These are phyloP conservation scores for Fusarium verrucosum DNA, from an alignment of 2,329 filamentous ascomycete genomes.

Conservation along the genomic window DNA sequence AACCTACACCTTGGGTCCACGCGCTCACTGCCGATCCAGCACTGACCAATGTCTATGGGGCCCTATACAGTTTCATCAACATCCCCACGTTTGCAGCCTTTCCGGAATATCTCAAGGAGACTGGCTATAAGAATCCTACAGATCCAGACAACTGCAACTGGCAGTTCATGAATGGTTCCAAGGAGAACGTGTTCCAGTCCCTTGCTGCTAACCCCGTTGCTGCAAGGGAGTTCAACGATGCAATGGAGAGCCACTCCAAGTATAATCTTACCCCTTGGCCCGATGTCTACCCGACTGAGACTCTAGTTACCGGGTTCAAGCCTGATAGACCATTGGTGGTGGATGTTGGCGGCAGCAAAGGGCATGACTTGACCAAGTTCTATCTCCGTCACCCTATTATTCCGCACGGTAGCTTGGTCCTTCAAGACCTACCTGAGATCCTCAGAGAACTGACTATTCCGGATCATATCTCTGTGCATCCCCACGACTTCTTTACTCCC, in stretches of 20 bases:
- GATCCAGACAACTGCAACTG: constrained; percentile 47
- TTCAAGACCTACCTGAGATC: constrained; percentile 50
- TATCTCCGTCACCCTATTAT: constrained; percentile 41
- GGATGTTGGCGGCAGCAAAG: constrained; percentile 51
- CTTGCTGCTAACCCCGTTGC: constrained; percentile 44
- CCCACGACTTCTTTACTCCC: constrained; percentile 50
- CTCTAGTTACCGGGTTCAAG: constrained; percentile 42
- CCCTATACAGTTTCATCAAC: constrained; percentile 48
- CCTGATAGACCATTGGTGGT: constrained; percentile 46
- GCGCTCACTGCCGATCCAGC: constrained; percentile 44
- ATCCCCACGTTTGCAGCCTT: constrained; percentile 46
- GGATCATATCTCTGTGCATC: constrained; percentile 42
- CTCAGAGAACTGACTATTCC: constrained; percentile 41
- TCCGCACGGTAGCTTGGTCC: constrained; percentile 43
- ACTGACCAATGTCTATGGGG: constrained; percentile 47
- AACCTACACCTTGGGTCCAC: constrained; percentile 47
- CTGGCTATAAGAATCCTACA: constrained; percentile 49
- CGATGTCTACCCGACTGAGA: constrained; percentile 48
- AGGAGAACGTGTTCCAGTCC: constrained; percentile 47
- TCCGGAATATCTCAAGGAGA: constrained; percentile 47
- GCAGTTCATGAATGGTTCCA: constrained; percentile 45
- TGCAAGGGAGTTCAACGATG: constrained; percentile 48
- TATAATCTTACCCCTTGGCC: constrained; percentile 52
- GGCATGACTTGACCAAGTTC: constrained; percentile 51
- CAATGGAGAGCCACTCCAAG: constrained; percentile 52